These are phyloP conservation scores for Canariomyces notabilis DNA, from an alignment of 2,329 filamentous ascomycete species.

Conservation along the genomic window DNA sequence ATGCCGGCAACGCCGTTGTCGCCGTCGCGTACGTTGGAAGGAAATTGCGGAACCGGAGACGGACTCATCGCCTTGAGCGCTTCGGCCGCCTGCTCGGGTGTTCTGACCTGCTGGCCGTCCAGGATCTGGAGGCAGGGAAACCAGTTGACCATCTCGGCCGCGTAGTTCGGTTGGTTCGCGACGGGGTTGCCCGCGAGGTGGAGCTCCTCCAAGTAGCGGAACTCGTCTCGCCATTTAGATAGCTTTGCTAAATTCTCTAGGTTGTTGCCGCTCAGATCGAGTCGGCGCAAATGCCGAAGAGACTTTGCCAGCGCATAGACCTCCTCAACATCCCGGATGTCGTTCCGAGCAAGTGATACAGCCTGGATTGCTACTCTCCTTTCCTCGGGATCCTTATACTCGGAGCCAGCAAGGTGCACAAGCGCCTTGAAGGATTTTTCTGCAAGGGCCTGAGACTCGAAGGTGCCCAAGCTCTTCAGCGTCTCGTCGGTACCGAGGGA, in stretches of 20 bases:
- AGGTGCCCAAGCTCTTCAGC: slow-evolving; percentile 69
- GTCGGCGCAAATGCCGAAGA: slow-evolving; percentile 79
- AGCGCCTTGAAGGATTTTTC: slow-evolving; percentile 89
- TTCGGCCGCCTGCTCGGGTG: slow-evolving; percentile 61
- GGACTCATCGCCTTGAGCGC: slow-evolving; percentile 43
- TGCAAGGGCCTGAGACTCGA: slow-evolving; percentile 63
- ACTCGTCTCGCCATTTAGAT: slow-evolving; percentile 72
- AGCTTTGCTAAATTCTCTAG: slow-evolving; percentile 65
- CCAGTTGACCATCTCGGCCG: slow-evolving; percentile 68
- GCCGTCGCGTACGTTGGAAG: slow-evolving; percentile 69
- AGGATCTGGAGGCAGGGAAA: slow-evolving; percentile 76
- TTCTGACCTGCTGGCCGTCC: slow-evolving; percentile 70
- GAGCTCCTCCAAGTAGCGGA: slow-evolving; percentile 73
- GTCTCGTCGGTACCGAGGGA: slow-evolving; percentile 66
- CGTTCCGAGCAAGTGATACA: slow-evolving; percentile 77
- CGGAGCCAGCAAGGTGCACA: slow-evolving; percentile 76
- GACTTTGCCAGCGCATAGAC: slow-evolving; percentile 72
- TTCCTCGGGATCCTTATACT: slow-evolving; percentile 66
- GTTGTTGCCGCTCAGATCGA: slow-evolving; percentile 83
- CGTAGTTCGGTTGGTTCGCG: slow-evolving; percentile 55
- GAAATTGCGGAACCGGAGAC: slow-evolving; percentile 56
- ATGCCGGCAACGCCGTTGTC: slow-evolving; percentile 63
- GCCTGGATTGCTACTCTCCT: slow-evolving; percentile 76
- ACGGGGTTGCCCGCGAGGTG: slow-evolving; percentile 75
- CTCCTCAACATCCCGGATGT: slow-evolving; percentile 64